These are phyloP conservation scores for Vaccinium darrowii DNA, from an alignment of 148 eudicot genomes.

Conservation along the genomic window DNA sequence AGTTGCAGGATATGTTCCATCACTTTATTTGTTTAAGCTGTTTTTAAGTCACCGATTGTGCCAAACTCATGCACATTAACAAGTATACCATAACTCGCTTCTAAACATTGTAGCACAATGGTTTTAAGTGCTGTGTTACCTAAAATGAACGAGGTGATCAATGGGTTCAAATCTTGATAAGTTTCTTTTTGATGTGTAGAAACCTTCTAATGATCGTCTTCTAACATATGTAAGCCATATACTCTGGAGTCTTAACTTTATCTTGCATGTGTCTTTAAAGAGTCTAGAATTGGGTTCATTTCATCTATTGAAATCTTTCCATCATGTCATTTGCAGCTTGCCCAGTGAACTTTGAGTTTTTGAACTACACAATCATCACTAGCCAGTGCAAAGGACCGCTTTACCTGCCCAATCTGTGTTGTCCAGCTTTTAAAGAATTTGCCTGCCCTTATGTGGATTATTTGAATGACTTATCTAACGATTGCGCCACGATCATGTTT, in stretches of 20 bases:
- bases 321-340: constrained; percentile 36
- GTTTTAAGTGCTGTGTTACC: not conserved
- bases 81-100: not conserved
- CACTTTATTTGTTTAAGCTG: not conserved
- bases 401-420: constrained; percentile 34
- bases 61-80: not conserved
- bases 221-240: not conserved
- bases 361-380: constrained; percentile 45
- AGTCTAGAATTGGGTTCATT: not conserved
- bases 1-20: not conserved
- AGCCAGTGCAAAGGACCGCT: constrained; percentile 50
- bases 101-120: not conserved
- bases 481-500: constrained; percentile 52
- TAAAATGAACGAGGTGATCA: not conserved
- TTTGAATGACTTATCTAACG: constrained; percentile 32
- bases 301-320: not conserved
- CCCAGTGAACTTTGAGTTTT: constrained; percentile 46
- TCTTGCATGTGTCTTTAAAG: not conserved
- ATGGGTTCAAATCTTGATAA: not conserved
- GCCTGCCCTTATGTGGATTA: constrained; percentile 40
- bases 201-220: not conserved
- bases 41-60: not conserved
- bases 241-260: not conserved
- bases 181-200: not conserved
- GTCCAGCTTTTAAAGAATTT: constrained; percentile 37